phyloP scores from a whole-genome alignment of 2,329 filamentous ascomycete genomes.

The Pseudogymnoascus sp. region DNA sequence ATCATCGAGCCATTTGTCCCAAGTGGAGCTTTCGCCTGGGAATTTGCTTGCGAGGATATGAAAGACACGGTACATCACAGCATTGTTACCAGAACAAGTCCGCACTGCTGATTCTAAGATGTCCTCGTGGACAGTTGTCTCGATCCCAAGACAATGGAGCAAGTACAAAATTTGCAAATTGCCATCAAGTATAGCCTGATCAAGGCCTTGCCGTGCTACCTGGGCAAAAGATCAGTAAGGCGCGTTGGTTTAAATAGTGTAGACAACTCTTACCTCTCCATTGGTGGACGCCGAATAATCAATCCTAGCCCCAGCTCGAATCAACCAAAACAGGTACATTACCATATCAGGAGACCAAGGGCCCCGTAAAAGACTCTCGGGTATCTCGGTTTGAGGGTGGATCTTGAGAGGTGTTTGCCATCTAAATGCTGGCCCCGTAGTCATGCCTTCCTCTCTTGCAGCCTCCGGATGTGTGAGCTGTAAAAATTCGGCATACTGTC shows the following conservation, averaged over 20 bases:
- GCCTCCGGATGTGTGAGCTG: background rate
- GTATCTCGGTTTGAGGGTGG: conserved; percentile 17
- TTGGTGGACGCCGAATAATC: conserved; percentile 22
- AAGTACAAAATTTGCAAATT: conserved; percentile 9
- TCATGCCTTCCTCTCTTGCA: background rate
- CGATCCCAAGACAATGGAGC: conserved; percentile 9
- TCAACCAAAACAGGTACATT: conserved; percentile 24
- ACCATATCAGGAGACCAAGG: conserved; percentile 25
- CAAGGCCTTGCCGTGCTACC: conserved; percentile 10
- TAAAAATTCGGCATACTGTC: conserved; percentile 16
- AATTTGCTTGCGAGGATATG: background rate
- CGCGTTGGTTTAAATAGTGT: background rate
- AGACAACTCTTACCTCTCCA: conserved; percentile 22
- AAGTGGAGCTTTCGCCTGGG: background rate
- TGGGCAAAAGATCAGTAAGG: background rate
- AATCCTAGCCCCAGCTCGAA: conserved; percentile 22
- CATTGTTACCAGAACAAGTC: background rate
- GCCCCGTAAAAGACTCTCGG: conserved; percentile 23
- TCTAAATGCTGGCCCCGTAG: background rate
- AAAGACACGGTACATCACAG: background rate
- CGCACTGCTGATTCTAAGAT: conserved; percentile 2
- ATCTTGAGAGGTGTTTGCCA: background rate
- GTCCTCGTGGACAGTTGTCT: background rate
- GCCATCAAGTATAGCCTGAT: conserved; percentile 7
- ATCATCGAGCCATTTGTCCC: background rate